Evolutionary conservation across 2,329 filamentous ascomycete species (phyloP), one percentile per base, ranked within the genome.

Genomic region (Grosmannia clavigera): DNA sequence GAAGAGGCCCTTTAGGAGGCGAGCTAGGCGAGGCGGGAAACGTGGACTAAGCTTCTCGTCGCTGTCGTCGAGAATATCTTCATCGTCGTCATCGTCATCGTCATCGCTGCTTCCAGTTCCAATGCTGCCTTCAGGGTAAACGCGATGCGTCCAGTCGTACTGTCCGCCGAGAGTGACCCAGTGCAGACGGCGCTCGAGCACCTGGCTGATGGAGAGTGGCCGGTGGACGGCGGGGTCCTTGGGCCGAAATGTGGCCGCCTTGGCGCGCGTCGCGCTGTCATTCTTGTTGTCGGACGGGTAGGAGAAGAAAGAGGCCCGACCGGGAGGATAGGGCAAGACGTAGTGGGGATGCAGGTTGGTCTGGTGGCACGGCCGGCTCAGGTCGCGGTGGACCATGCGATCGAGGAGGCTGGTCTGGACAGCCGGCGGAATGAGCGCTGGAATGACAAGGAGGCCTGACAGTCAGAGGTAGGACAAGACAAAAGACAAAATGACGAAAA

Each of bases 161-260:
- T 97, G 94, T 0, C 91, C 92, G 57, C 94, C 94, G 3, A 99
- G 81, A 0, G 92, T 97, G 51, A 95, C 82, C 94, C 94, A 99
- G 66, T 92, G 90, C 29, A 97, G 80, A 63, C 89, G 92, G 64
- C 86, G 87, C 61, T 85, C 82, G 52, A 97, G 77, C 35, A 92
- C 82, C 67, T 86, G 85, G 56, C 81, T 76, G 58, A 88, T 76
- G 2, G 82, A 80, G 11, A 96, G 76, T 2, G 89, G 79, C 62
- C 86, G 88, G 73, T 96, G 92, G n/a, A 91, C 73, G 0, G 71
- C 64, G 0, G 87, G 77, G 67, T 95, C 84, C 59, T 88, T 87
- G 7, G 92, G 90, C 31, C 64, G 70, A 67, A 86, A 83, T 48
- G 75, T 76, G 63, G 83, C 77, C 2, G 71, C 43, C 53, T 78